Evolutionary conservation across 2,329 filamentous ascomycete species (phyloP).

Genomic region (Clonostachys sp.): DNA sequence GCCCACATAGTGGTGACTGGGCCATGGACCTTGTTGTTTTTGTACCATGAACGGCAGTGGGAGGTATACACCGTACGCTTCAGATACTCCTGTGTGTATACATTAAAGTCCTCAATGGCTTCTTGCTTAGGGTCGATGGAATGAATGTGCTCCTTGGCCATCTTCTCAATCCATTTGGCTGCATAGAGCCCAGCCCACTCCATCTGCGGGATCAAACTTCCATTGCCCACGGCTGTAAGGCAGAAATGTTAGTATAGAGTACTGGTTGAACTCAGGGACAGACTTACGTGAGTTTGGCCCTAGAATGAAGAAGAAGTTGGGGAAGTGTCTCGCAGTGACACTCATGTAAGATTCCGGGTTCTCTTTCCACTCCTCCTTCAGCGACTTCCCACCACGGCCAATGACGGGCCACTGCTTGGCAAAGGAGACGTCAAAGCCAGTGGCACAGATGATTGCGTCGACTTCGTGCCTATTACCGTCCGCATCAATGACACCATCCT

Average conservation of each 20-base stretch:
- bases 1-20: slow-evolving; percentile 45
- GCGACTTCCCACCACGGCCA: not conserved
- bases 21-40: slow-evolving; percentile 32
- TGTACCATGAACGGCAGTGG: slow-evolving; percentile 48
- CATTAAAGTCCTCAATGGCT: slow-evolving; percentile 3
- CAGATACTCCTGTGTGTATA: slow-evolving; percentile 35
- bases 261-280: too few species aligned
- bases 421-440: not conserved
- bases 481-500: not conserved
- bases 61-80: slow-evolving; percentile 43
- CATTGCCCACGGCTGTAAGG: slow-evolving; percentile 39
- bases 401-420: not conserved
- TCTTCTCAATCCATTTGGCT: slow-evolving; percentile 40
- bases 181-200: slow-evolving; percentile 50
- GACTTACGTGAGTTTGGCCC: slow-evolving; percentile 31
- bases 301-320: slow-evolving; percentile 29
- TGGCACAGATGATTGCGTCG: not conserved
- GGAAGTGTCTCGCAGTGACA: slow-evolving; percentile 12
- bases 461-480: not conserved
- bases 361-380: not conserved
- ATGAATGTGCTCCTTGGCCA: slow-evolving; percentile 41
- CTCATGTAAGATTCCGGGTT: not conserved
- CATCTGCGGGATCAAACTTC: slow-evolving; percentile 44
- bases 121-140: not conserved
- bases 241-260: too few species aligned